Conservation (phyloP, 805 yeast species). For the Metschnikowia chrysomelidarum region DNA sequence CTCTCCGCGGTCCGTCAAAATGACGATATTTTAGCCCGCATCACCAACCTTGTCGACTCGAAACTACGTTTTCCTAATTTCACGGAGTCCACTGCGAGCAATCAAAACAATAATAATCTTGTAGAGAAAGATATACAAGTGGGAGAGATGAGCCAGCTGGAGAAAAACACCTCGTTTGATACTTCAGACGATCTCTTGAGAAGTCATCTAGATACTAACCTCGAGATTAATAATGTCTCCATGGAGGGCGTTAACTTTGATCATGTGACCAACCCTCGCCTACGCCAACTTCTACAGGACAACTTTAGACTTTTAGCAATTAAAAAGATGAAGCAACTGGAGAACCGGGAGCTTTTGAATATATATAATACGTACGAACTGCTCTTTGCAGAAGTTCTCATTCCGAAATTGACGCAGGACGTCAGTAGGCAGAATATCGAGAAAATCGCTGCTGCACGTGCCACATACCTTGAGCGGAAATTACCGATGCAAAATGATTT, state of each 20-base stretch:
- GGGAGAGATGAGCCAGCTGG: not conserved
- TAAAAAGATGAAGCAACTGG: conserved; percentile 18
- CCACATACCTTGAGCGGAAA: conserved; percentile 1
- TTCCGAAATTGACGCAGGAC: conserved; percentile 30
- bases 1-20: conserved; percentile 22
- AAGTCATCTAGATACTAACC: conserved; percentile 23
- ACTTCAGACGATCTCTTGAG: conserved; percentile 22
- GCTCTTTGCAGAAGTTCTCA: conserved; percentile 24
- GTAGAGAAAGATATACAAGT: no score
- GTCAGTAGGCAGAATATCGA: conserved; percentile 8
- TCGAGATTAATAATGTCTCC: conserved; percentile 8
- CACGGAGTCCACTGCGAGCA: conserved; percentile 4
- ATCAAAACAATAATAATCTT: no score
- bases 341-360: conserved; percentile 24
- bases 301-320: conserved; percentile 25
- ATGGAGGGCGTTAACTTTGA: conserved; percentile 6
- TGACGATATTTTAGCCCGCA: conserved; percentile 22
- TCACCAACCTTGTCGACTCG: conserved; percentile 25
- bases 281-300: conserved; percentile 28
- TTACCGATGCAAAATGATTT: conserved; percentile 8
- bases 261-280: conserved; percentile 14
- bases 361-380: conserved; percentile 30
- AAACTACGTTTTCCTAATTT: conserved; percentile 13
- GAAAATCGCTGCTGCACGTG: conserved; percentile 2
- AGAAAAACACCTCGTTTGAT: no score